phyloP scores from a whole-genome alignment of 1,139 yeast genomes.

The Hansenula lynferdii region DNA sequence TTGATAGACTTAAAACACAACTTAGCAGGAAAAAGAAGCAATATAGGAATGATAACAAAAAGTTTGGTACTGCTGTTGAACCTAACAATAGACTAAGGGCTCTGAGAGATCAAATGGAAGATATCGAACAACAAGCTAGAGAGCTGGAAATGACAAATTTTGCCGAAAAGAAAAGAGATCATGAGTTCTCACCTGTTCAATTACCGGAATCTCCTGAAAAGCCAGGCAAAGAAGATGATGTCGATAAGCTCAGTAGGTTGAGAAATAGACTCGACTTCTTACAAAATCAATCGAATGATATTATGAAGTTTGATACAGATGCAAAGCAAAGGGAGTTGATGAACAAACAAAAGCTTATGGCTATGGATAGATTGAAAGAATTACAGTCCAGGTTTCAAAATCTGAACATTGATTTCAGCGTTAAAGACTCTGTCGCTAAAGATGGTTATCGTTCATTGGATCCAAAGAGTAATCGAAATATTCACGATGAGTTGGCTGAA shows the following conservation, averaged over 20 bases:
- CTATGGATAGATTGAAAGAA: slow-evolving; percentile 62
- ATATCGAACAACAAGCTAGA: slow-evolving; percentile 77
- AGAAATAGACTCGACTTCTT: slow-evolving; percentile 54
- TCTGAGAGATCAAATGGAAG: slow-evolving; percentile 81
- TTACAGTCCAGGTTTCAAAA: slow-evolving; percentile 57
- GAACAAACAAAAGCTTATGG: slow-evolving; percentile 53
- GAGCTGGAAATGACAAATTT: slow-evolving; percentile 86
- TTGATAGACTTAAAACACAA: slow-evolving; percentile 50
- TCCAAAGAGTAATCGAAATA: slow-evolving; percentile 19
- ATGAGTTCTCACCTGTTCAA: slow-evolving; percentile 4
- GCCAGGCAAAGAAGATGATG: slow-evolving; percentile 27
- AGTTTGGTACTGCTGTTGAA: slow-evolving; percentile 54
- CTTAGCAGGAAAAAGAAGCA: slow-evolving; percentile 61
- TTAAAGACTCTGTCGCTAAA: slow-evolving; percentile 1
- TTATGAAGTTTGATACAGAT: slow-evolving; percentile 56
- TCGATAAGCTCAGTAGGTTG: slow-evolving; percentile 42
- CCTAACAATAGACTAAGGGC: slow-evolving; percentile 75
- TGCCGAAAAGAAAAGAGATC: slow-evolving; percentile 31
- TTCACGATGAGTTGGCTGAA: slow-evolving; percentile 21
- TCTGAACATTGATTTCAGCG: slow-evolving; percentile 49
- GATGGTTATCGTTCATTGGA: slow-evolving; percentile 18
- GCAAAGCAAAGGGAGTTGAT: slow-evolving; percentile 48
- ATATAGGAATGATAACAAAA: slow-evolving; percentile 49
- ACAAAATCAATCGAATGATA: slow-evolving; percentile 71
- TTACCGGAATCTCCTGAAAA: slow-evolving; percentile 18